phyloP scores from a whole-genome alignment of 768 basidiomycete genomes.

The Leucosporidium creatinivorum region DNA sequence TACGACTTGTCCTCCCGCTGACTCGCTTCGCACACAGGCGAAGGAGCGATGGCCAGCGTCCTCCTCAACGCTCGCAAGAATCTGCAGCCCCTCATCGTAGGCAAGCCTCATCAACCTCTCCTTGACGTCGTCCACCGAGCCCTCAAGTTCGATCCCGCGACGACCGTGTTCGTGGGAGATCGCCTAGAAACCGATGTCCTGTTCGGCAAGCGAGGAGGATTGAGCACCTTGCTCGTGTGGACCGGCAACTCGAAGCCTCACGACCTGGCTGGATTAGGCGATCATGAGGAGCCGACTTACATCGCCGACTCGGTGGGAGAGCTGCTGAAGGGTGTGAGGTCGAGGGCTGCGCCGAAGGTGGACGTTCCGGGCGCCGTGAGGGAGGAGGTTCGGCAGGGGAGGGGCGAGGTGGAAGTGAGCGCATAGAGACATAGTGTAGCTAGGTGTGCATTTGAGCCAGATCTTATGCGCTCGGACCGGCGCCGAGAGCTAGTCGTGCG shows the following conservation, averaged over 20 bases:
- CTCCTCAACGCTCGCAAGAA: constrained; percentile 59
- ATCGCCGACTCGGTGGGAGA: too few relatives aligned
- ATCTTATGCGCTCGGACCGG: too few relatives aligned
- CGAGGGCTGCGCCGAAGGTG: too few relatives aligned
- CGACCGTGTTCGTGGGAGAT: constrained; percentile 91
- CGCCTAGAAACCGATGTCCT: constrained; percentile 88
- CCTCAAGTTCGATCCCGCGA: constrained; percentile 73
- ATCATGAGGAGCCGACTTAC: too few relatives aligned
- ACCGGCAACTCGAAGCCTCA: constrained; percentile 49
- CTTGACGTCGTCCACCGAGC: constrained; percentile 80
- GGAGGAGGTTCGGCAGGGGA: too few relatives aligned
- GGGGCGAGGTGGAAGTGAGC: too few relatives aligned
- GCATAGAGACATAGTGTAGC: too few relatives aligned
- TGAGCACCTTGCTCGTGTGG: constrained; percentile 77
- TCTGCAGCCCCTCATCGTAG: constrained; percentile 64
- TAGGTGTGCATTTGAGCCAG: too few relatives aligned
- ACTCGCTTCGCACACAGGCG: constrained; percentile 35
- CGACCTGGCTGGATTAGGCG: too few relatives aligned
- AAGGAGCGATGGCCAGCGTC: constrained; percentile 74
- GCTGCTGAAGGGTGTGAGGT: too few relatives aligned
- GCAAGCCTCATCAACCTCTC: constrained; percentile 81
- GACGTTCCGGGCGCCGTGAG: too few relatives aligned
- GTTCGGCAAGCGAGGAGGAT: constrained; percentile 77
- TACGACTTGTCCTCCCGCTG: neutral
- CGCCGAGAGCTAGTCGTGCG: too few relatives aligned